These are phyloP conservation scores for Boletellus ananas DNA, from an alignment of 768 basidiomycete genomes.

Conservation along the genomic window DNA sequence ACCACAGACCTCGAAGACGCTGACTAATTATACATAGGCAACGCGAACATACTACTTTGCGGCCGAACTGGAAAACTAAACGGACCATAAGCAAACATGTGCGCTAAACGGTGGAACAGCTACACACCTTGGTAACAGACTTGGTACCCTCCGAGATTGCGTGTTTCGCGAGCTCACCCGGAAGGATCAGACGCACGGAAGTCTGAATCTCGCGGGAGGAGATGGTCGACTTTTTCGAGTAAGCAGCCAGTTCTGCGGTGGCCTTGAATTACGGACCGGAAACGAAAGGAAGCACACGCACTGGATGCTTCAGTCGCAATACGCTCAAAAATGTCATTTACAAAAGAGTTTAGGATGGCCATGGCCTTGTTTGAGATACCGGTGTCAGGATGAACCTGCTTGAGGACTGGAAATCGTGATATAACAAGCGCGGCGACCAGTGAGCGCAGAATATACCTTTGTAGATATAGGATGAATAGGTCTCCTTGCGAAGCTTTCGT, in stretches of 20 bases:
- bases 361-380: conserved; percentile 99
- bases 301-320: conserved; percentile 89
- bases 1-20: conserved; percentile 23
- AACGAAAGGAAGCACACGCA: conserved; percentile 31
- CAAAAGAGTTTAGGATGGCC: conserved; percentile 95
- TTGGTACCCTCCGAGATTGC: conserved; percentile 83
- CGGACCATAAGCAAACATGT: conserved; percentile 12
- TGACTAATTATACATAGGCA: conserved; percentile 25
- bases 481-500: conserved; percentile 84
- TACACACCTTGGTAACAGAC: conserved; percentile 78
- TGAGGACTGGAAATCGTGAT: conserved; percentile 58
- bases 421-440: background rate
- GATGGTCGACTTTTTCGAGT: conserved; percentile 98
- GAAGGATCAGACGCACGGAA: conserved; percentile 92
- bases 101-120: background rate
- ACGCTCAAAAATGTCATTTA: conserved; percentile 94
- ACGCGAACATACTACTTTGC: conserved; percentile 46
- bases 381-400: conserved; percentile 97
- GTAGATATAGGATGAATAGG: conserved; percentile 91
- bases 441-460: conserved; percentile 51
- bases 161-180: conserved; percentile 87
- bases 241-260: conserved; percentile 82
- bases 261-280: background rate
- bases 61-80: conserved; percentile 68
- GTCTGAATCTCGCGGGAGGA: conserved; percentile 99